A percentile compares a stretch with the other conserved stretches of the same genome.
phyloP scores from a whole-genome alignment of 129 eudicot genomes.

The Chrysanthemum seticuspe region DNA sequence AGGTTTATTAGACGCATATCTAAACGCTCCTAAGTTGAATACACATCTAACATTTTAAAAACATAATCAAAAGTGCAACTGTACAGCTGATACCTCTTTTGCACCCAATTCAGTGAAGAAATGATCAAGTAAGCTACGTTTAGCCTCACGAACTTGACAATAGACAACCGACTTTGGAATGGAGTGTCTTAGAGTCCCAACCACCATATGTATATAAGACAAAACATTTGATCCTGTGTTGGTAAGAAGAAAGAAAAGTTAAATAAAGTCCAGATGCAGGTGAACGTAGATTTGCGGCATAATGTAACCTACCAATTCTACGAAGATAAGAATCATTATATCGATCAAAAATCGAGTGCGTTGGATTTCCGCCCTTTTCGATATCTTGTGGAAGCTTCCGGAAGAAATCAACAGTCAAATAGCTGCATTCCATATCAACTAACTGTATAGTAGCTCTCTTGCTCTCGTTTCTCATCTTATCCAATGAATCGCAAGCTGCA shows the following conservation, averaged over 20 bases:
- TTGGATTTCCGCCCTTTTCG: conserved; percentile 98
- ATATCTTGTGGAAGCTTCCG: conserved; percentile 97
- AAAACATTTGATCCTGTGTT: conserved; percentile 79
- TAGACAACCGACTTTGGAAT: conserved; percentile 89
- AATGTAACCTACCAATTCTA: conserved; percentile 62
- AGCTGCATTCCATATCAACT: conserved; percentile 93
- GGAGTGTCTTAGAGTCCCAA: conserved; percentile 79
- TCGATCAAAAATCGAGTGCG: conserved; percentile 89
- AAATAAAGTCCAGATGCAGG: background rate
- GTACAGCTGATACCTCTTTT: conserved; percentile 51
- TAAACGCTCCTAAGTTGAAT: background rate
- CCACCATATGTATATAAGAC: conserved; percentile 93
- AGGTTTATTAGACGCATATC: background rate
- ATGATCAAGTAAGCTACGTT: conserved; percentile 88
- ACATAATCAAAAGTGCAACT: background rate
- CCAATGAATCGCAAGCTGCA: conserved; percentile 84
- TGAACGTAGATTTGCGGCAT: background rate
- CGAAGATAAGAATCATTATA: conserved; percentile 92
- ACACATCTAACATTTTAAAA: background rate
- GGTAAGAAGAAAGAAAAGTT: background rate
- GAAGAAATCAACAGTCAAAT: conserved; percentile 91
- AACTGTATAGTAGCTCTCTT: conserved; percentile 90
- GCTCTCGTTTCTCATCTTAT: conserved; percentile 91
- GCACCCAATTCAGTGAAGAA: conserved; percentile 88
- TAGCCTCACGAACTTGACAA: conserved; percentile 99